Base-by-base conservation (phyloP, 1,139 yeast species). In the Ogataea hybrid region DNA sequence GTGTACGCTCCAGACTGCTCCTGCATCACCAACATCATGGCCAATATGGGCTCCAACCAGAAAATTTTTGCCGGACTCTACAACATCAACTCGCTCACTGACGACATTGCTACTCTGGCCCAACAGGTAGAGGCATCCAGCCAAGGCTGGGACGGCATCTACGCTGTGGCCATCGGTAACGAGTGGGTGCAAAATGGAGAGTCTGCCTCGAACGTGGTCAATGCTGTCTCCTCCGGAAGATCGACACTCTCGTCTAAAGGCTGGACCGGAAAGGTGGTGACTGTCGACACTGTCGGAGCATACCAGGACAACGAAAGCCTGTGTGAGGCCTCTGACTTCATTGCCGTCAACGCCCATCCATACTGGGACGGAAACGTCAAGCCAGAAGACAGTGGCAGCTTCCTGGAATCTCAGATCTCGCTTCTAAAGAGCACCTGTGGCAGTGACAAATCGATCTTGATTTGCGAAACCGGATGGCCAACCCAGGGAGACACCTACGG, bases 381-480 rank as follows among this genome's bases (percentile, higher is more conserved):
- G 37, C 85, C 96, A 48, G 67, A 61, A 23, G 69, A 76, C 49
- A 79, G 95, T 44, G 96, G 96, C 65, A 51, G 71, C 20, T 88
- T 89, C 87, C 77, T 85, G 49, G 66, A 76, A 55, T 62, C 67
- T 54, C 90, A 85, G 69, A 79, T 86, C 57, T 73, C 75, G 62
- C 73, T 79, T 61, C 81, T 86, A 46, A 68, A 72, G 62, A 52
- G 68, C 44, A 71, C 75, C 48, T 82, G 88, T 69, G 78, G 78
- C 56, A 77, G 71, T 54, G 39, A 39, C 28, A 84, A 85, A 74
- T 56, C 64, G 33, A 90, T 86, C 47, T 62, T 85, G 57, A 72
- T 88, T 58, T 75, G 89, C 55, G 96, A 88, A 73, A 75, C 94
- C 50, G 96, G 96, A 54, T 88, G 96, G 95, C 96, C 96, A 62